Base-by-base conservation (phyloP, 306 rosid genomes). In the Dryas octopetala region DNA sequence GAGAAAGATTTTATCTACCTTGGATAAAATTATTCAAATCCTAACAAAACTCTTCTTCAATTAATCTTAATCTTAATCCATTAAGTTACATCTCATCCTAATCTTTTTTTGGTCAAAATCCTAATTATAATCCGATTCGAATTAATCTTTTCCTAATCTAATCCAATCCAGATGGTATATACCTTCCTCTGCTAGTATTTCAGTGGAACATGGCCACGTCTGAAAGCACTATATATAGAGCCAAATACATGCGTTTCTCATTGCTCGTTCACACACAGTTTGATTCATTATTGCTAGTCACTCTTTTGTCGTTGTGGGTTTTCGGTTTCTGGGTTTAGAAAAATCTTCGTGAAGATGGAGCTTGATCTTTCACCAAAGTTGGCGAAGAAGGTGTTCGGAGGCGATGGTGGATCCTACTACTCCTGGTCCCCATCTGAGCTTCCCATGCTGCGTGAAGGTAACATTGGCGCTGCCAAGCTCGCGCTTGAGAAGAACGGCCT, bases 341-440 rank as follows among this genome's bases (percentile, higher is more conserved):
- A 4, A 15, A 40, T 74, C 26, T 44, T 58, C 3, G 6, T 47
- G 38, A 52, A 58, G 1, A 92, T 90, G 96, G 98, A 89, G 43
- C 57, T 92, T 74, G 90, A 90, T 81, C 96, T 92, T 59, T 68
- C 92, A 66, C 96, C 98, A 5, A 79, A 78, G 82, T 82, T 90
- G 85, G 60, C 96, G 10, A 90, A 84, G 86, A 83, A 83, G 81
- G 79, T 89, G 8, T 78, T 81, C 67, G 94, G 80, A 5, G 85
- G 82, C 8, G 76, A 83, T 77, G 98, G 96, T 15, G 98, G 98
- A 0, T 80, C 94, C 0, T 90, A 90, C 72, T 74, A 78, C 44
- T 75, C 90, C 0, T 92, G 98, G 98, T 81, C 88, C 23, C 94
- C 98, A 0, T 79, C 88, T 5, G 91, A 92, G 61, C 96, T 92